These are phyloP conservation scores for Malus fusca DNA, from an alignment of 306 rosid species.

Conservation along the genomic window DNA sequence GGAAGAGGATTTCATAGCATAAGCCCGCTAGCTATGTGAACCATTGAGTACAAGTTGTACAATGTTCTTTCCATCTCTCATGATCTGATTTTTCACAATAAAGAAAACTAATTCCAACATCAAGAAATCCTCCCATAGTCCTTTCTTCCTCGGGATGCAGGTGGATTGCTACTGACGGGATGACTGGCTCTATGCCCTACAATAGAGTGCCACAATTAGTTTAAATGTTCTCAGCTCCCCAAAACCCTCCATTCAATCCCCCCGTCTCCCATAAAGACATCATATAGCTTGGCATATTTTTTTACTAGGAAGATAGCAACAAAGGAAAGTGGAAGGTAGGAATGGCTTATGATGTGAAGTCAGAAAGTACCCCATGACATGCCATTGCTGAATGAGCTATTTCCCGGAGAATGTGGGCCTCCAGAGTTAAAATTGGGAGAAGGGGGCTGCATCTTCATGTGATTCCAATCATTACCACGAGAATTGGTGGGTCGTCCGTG, in stretches of 20 bases:
- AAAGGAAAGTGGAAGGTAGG: conserved; percentile 13
- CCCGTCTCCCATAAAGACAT: conserved; percentile 1
- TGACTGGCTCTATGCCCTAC: conserved; percentile 82
- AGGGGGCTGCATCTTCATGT: conserved; percentile 61
- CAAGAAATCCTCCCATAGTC: conserved; percentile 81
- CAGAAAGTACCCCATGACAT: conserved; percentile 79
- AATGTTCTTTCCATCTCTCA: conserved; percentile 24
- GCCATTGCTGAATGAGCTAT: conserved; percentile 49
- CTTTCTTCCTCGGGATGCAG: conserved; percentile 76
- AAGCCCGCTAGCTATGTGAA: conserved; percentile 36
- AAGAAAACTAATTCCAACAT: conserved; percentile 22
- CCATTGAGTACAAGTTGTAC: conserved; percentile 28
- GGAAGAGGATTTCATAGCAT: conserved; percentile 25
- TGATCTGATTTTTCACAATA: conserved; percentile 21
- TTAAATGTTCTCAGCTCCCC: conserved; percentile 8
- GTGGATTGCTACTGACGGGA: conserved; percentile 68
- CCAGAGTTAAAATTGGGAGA: conserved; percentile 56
- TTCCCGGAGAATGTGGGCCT: conserved; percentile 77
- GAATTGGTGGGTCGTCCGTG: conserved; percentile 52
- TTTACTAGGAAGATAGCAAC: background rate
- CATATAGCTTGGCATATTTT: background rate
- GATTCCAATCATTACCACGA: conserved; percentile 69
- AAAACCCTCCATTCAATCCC: conserved; percentile 11
- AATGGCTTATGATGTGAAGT: conserved; percentile 9
- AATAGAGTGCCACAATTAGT: conserved; percentile 26